Evolutionary conservation across 2,329 filamentous ascomycete species (phyloP), one percentile per base, ranked within the genome.

Genomic region (Microcera coccophila): DNA sequence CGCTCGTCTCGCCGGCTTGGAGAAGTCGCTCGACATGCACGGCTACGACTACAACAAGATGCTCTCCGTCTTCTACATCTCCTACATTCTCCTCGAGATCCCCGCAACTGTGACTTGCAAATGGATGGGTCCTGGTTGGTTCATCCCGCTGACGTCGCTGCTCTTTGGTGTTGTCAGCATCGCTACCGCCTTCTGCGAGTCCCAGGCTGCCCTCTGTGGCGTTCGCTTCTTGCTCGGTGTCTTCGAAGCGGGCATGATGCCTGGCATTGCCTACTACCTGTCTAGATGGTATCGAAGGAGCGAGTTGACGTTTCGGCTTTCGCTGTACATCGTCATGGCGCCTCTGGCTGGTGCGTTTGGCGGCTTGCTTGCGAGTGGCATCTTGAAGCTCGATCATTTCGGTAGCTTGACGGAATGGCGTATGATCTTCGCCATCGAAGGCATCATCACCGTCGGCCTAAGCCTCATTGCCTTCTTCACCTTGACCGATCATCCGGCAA

Each of bases 391-490:
- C 4, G 62, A 73, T 31, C 60, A 69, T 43, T 74, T 85, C 44
- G 82, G 81, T 15, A 55, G 67, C 11, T 64, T 85, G 1, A 66
- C 67, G 34, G 63, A 62, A 5, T 87, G 83, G 84, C 70, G 82
- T 10, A 84, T 85, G 82, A 84, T 87, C 47, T 87, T 87, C 45
- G 75, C 74, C 5, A 79, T 87, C 14, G 84, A 87, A 58, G 84
- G 84, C 17, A 78, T 85, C 57, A 76, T 86, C 54, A 70, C 68
- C 3, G 47, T 63, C 45, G 67, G 69, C 3, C 63, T 86, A 0
- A 70, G 74, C 0, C 29, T 85, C 4, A 66, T 86, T 20, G 61
- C 72, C 7, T 85, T 84, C 59, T 47, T 82, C 49, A 82, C 80
- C 0, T 62, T 86, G 16, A 84, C 83, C 2, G 83, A 87, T 58